Percentiles rank a stretch among this genome's conserved stretches.
Conservation (phyloP, 2,329 filamentous ascomycete genomes). For the Pestalotiopsis sp. region DNA sequence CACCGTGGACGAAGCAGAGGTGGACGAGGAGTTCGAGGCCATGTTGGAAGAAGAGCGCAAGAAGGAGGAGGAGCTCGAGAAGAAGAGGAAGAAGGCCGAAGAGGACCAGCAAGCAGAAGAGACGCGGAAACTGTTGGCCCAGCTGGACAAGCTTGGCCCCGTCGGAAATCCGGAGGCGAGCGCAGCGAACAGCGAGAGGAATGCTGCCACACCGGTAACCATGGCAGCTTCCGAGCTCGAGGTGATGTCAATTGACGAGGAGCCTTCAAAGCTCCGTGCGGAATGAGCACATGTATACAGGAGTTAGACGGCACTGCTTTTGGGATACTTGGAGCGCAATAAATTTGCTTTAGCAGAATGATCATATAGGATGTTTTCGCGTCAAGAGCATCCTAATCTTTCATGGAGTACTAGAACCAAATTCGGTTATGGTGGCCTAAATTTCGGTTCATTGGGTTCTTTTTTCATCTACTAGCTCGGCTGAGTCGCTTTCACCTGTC, state of each 20-base stretch:
- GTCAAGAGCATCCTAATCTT: not conserved
- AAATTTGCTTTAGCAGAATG: not conserved
- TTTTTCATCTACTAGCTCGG: not conserved
- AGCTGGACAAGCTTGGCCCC: conserved; percentile 41
- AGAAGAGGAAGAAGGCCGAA: conserved; percentile 44
- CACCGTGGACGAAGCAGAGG: conserved; percentile 75
- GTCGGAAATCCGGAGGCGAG: conserved; percentile 40
- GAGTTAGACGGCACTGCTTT: not conserved
- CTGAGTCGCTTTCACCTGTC: not conserved
- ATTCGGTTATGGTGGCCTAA: not conserved
- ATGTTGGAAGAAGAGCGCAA: conserved; percentile 65
- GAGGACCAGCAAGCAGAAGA: conserved; percentile 51
- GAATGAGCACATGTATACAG: not conserved
- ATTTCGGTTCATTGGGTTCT: not conserved
- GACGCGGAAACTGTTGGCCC: conserved; percentile 51
- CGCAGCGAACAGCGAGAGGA: conserved; percentile 37
- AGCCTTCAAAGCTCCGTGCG: not conserved
- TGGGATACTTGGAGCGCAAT: not conserved
- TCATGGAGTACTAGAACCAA: not conserved
- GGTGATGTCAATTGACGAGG: conserved; percentile 36
- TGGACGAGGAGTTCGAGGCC: conserved; percentile 84
- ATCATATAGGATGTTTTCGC: not conserved
- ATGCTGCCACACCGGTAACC: conserved; percentile 28
- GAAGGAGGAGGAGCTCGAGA: conserved; percentile 50
- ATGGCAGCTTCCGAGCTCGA: conserved; percentile 36